A percentile compares a stretch with the other conserved stretches of the same genome.
Conservation (phyloP, 2,329 filamentous ascomycete genomes). For the Stachybotrys chlorohalonatus region DNA sequence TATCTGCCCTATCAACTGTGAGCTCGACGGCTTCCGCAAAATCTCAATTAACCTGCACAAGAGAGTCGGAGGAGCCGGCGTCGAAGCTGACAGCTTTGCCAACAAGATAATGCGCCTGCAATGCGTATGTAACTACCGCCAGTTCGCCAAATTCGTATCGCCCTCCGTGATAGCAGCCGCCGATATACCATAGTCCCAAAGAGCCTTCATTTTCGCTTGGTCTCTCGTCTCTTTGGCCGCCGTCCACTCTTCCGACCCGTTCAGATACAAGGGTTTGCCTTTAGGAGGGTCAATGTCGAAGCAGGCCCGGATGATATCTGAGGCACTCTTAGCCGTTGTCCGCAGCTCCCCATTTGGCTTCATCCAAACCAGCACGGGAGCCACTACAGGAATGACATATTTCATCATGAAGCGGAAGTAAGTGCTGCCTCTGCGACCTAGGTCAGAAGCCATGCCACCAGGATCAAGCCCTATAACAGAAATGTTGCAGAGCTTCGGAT, state of each 20-base stretch:
- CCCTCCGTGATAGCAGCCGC: not conserved
- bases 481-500: slow-evolving; percentile 23
- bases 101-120: no score
- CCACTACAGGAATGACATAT: not conserved
- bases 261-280: not conserved
- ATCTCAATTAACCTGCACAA: no score
- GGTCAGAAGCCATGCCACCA: slow-evolving; percentile 24
- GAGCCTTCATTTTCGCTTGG: not conserved
- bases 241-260: not conserved
- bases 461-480: slow-evolving; percentile 29
- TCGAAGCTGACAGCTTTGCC: no score
- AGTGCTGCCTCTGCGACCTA: slow-evolving; percentile 5
- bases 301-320: not conserved
- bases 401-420: not conserved
- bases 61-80: no score
- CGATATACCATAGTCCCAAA: not conserved
- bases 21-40: no score
- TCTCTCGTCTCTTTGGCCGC: not conserved
- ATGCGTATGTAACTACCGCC: not conserved
- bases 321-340: not conserved
- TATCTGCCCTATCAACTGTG: no score
- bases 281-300: not conserved
- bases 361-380: not conserved
- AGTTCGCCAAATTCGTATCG: not conserved
- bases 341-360: not conserved